A percentile compares a stretch with the other conserved stretches of the same genome.
Evolutionary conservation across 2,329 filamentous ascomycete genomes (phyloP).

Genomic region (Dactylonectria estremocensis): DNA sequence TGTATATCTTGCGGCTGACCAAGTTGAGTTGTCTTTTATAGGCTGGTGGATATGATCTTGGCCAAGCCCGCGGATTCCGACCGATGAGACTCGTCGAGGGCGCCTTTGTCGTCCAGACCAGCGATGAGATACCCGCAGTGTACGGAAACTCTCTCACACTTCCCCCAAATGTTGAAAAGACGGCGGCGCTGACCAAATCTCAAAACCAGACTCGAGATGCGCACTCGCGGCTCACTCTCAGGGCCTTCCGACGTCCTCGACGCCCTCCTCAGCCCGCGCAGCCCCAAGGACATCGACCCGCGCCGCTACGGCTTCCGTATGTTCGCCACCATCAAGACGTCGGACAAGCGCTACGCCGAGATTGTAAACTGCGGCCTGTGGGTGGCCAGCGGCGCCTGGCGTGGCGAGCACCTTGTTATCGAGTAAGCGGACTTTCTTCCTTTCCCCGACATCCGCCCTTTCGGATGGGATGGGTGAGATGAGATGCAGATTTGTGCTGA

Average conservation of each 20-base stretch:
- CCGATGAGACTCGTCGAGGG: conserved; percentile 63
- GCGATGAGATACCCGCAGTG: conserved; percentile 63
- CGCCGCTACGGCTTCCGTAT: conserved; percentile 64
- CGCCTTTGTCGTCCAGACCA: conserved; percentile 65
- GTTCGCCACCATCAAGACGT: conserved; percentile 65
- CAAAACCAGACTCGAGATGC: conserved; percentile 58
- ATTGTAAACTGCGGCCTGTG: conserved; percentile 66
- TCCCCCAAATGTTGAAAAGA: background rate
- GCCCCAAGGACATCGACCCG: conserved; percentile 58
- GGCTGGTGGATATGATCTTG: conserved; percentile 61
- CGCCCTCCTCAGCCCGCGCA: conserved; percentile 55
- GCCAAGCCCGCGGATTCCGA: conserved; percentile 58
- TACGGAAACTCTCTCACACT: conserved; percentile 41
- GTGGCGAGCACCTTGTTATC: conserved; percentile 61
- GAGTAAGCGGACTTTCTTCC: conserved; percentile 53
- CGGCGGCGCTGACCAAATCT: conserved; percentile 15
- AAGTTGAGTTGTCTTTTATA: conserved; percentile 42
- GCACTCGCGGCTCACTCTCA: conserved; percentile 63
- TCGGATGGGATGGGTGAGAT: conserved; percentile 23
- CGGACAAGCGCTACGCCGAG: conserved; percentile 64
- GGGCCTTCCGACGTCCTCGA: conserved; percentile 62
- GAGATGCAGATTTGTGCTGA: conserved; percentile 32
- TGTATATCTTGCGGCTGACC: conserved; percentile 40
- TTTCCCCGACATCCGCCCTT: background rate
- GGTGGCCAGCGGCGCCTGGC: conserved; percentile 65